Conservation (phyloP, 495 filamentous ascomycete genomes). For the Echria macrotheca region DNA sequence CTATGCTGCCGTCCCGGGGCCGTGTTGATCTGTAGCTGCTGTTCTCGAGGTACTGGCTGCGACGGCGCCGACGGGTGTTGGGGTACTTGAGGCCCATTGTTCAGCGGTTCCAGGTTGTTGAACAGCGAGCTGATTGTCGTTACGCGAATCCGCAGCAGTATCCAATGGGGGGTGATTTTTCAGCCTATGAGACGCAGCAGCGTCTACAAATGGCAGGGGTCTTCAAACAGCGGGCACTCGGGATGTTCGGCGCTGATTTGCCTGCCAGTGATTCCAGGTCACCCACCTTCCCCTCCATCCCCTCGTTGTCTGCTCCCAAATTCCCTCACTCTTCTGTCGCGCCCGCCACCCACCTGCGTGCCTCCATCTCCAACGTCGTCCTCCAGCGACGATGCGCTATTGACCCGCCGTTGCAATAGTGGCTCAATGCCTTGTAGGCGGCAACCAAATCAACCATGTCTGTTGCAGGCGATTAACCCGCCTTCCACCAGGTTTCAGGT, state of each 20-base stretch:
- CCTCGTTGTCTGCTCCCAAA: neutral
- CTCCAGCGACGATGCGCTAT: constrained; percentile 2
- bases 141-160: constrained; percentile 12
- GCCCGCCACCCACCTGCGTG: neutral
- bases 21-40: constrained; percentile 2
- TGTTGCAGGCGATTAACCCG: too few species aligned
- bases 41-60: constrained; percentile 19
- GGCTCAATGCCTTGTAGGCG: neutral
- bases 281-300: neutral
- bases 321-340: neutral
- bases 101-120: too few species aligned
- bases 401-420: constrained; percentile 4
- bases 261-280: neutral
- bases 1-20: neutral
- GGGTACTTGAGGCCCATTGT: constrained; percentile 16
- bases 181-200: constrained; percentile 12
- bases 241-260: constrained; percentile 8
- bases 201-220: constrained; percentile 17
- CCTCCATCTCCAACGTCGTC: constrained; percentile 1
- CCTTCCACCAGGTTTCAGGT: too few species aligned
- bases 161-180: constrained; percentile 16
- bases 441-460: neutral
- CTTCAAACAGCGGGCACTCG: neutral
- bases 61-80: constrained; percentile 9
- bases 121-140: constrained; percentile 11